Conservation (phyloP, 805 yeast species). For the Candida maltosa region DNA sequence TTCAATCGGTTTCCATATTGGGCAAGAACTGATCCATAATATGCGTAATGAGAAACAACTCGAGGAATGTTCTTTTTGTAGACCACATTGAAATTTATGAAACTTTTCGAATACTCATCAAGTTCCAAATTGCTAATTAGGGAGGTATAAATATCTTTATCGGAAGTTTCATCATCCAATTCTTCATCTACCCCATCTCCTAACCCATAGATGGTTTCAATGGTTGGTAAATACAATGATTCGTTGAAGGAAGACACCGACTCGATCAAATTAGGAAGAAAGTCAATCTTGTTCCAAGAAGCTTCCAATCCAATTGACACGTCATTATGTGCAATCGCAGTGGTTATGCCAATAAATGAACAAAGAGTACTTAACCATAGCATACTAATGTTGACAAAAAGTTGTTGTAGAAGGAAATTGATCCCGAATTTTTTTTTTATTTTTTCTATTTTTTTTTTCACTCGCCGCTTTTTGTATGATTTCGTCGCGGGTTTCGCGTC, state of each 20-base stretch:
- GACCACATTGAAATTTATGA: constrained; percentile 43
- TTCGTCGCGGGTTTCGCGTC: no score
- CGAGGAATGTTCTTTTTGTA: constrained; percentile 56
- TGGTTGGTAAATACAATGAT: constrained; percentile 31
- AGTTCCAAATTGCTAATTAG: constrained; percentile 8
- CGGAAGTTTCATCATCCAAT: constrained; percentile 9
- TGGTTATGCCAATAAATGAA: no score
- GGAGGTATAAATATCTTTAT: constrained; percentile 6
- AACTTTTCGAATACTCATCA: constrained; percentile 11
- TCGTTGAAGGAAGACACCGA: constrained; percentile 33
- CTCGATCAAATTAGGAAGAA: constrained; percentile 41
- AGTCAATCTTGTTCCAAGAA: constrained; percentile 40
- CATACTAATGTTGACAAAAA: no score
- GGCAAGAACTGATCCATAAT: constrained; percentile 41
- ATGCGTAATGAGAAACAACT: constrained; percentile 59
- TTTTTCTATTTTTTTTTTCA: no score
- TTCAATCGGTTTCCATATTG: constrained; percentile 13
- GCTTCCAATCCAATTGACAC: constrained; percentile 17
- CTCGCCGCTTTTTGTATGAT: no score
- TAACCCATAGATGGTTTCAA: constrained; percentile 14
- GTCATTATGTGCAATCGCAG: neutral
- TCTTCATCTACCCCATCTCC: constrained; percentile 11
- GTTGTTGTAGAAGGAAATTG: no score
- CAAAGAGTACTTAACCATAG: no score
- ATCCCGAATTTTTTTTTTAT: no score